Evolutionary conservation across 345 rosid genomes (phyloP).

Genomic region (Populus ilicifolia): DNA sequence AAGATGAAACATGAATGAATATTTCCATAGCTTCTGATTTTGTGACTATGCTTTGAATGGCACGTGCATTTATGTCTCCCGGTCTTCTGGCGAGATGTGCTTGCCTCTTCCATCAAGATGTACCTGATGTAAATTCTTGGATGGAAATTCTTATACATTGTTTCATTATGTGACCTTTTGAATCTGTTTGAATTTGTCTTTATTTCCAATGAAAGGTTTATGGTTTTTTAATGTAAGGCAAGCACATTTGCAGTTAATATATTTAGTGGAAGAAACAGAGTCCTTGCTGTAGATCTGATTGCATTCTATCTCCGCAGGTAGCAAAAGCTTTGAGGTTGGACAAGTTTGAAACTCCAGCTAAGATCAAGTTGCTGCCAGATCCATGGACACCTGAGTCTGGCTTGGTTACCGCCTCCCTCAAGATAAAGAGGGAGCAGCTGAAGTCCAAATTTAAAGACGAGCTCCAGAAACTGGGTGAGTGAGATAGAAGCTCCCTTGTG

Average conservation of each 20-base stretch:
- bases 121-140: background rate
- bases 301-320: constrained; percentile 39
- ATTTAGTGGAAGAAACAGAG: background rate
- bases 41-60: background rate
- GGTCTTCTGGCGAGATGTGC: background rate
- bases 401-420: constrained; percentile 69
- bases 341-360: constrained; percentile 74
- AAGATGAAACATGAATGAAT: no score
- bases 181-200: background rate
- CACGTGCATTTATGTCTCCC: background rate
- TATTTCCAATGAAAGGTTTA: background rate
- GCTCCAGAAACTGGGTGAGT: constrained; percentile 54
- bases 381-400: constrained; percentile 87
- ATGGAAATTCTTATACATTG: background rate
- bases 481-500: constrained; percentile 11
- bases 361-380: constrained; percentile 65
- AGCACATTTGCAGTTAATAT: background rate
- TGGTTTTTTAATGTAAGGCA: background rate
- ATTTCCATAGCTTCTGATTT: background rate
- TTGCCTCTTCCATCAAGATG: background rate
- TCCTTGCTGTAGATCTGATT: background rate
- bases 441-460: constrained; percentile 63
- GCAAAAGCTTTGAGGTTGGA: constrained; percentile 59
- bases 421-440: constrained; percentile 70
- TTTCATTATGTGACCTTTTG: background rate